Conservation (phyloP, 2,329 filamentous ascomycete genomes). For the Fusarium tuaranense region DNA sequence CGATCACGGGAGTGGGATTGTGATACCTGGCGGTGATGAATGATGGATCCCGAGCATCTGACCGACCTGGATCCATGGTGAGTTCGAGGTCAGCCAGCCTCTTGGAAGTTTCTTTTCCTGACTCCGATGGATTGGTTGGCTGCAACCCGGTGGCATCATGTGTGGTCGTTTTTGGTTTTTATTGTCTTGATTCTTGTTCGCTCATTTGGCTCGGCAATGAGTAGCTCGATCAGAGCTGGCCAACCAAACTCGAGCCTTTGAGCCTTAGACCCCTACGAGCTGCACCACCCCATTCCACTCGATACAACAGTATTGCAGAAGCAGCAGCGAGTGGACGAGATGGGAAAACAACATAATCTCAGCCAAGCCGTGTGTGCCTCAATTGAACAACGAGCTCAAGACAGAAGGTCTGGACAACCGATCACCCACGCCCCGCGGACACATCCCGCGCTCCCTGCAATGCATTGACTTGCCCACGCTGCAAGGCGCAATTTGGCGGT, state of each 20-base stretch:
- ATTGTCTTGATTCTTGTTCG: constrained; percentile 16
- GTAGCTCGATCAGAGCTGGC: constrained; percentile 13
- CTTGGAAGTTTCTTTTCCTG: constrained; percentile 20
- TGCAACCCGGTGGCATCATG: constrained; percentile 17
- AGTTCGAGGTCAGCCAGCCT: constrained; percentile 30
- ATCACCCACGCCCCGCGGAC: neutral
- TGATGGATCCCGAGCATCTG: constrained; percentile 22
- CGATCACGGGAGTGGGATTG: constrained; percentile 18
- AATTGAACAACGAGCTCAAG: constrained; percentile 18
- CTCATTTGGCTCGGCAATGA: constrained; percentile 22
- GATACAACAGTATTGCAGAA: constrained; percentile 5
- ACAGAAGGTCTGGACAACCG: neutral
- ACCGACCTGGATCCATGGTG: constrained; percentile 17
- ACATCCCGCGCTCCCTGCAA: constrained; percentile 1
- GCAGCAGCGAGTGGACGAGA: constrained; percentile 18
- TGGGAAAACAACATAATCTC: neutral
- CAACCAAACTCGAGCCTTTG: constrained; percentile 12
- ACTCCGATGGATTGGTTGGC: constrained; percentile 18
- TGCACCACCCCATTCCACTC: constrained; percentile 32
- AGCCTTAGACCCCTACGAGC: constrained; percentile 8
- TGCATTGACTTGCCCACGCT: constrained; percentile 26
- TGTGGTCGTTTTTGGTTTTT: constrained; percentile 10
- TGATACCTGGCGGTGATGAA: constrained; percentile 6
- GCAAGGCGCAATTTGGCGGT: constrained; percentile 10
- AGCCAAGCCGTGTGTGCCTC: neutral